Evolutionary conservation across 2,329 filamentous ascomycete genomes (phyloP).

Genomic region (Aspergillus sclerotialis): DNA sequence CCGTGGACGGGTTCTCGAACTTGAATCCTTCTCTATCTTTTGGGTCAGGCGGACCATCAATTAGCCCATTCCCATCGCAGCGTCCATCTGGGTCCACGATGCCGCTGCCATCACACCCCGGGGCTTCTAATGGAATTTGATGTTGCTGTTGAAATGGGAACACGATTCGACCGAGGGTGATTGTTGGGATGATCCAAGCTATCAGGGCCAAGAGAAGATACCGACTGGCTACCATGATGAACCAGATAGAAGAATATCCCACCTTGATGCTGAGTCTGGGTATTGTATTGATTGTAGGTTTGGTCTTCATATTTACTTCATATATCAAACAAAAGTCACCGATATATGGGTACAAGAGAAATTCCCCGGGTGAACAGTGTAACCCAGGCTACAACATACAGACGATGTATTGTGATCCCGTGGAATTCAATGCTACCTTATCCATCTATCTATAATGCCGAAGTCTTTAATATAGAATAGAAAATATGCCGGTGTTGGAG

Average conservation of each 20-base stretch:
- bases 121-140: constrained; percentile 10
- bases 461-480: too few species aligned
- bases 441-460: too few species aligned
- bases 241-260: not conserved
- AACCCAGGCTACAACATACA: too few species aligned
- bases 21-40: constrained; percentile 19
- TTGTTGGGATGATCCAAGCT: constrained; percentile 6
- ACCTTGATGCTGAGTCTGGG: not conserved
- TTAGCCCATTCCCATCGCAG: constrained; percentile 22
- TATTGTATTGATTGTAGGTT: not conserved
- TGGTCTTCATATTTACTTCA: not conserved
- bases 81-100: constrained; percentile 18
- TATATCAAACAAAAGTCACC: not conserved
- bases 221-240: constrained; percentile 8
- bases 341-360: not conserved
- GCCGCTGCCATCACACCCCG: constrained; percentile 19
- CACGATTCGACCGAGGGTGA: constrained; percentile 5
- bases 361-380: not conserved
- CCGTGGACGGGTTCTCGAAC: constrained; percentile 25
- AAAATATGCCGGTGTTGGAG: too few species aligned
- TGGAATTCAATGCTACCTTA: too few species aligned
- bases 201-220: constrained; percentile 9
- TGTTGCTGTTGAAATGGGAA: constrained; percentile 3
- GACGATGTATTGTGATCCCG: too few species aligned
- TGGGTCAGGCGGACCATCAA: constrained; percentile 12